Conservation (phyloP, 768 basidiomycete genomes). For the Naganishia randhawae region DNA sequence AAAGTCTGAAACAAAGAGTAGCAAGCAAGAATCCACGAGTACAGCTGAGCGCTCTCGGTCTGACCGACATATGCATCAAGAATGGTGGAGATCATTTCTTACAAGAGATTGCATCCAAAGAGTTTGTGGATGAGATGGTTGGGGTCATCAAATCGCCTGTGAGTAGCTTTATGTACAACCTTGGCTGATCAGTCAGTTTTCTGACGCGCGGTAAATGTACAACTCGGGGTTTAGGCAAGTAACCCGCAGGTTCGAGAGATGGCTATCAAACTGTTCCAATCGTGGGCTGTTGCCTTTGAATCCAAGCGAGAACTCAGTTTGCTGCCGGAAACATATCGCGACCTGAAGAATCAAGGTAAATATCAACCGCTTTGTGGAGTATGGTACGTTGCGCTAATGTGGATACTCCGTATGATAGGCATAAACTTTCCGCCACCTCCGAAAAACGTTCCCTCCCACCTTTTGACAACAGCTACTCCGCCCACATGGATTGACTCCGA, state of each 20-base stretch:
- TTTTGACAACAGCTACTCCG: slow-evolving; percentile 53
- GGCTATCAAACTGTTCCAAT: slow-evolving; percentile 77
- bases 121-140: slow-evolving; percentile 89
- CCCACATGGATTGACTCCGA: slow-evolving; percentile 98
- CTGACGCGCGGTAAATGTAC: neutral
- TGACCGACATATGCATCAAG: slow-evolving; percentile 90
- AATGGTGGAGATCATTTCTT: slow-evolving; percentile 94
- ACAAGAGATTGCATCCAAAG: slow-evolving; percentile 73
- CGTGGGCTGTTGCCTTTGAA: slow-evolving; percentile 88
- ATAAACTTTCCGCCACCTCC: slow-evolving; percentile 44
- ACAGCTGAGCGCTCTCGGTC: slow-evolving; percentile 77
- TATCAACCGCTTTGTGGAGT: slow-evolving; percentile 53
- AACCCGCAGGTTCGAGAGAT: slow-evolving; percentile 78
- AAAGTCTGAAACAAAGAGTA: slow-evolving; percentile 76
- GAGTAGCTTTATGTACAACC: slow-evolving; percentile 24
- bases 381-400: slow-evolving; percentile 41
- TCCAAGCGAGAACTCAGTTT: slow-evolving; percentile 70
- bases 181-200: neutral
- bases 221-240: slow-evolving; percentile 50
- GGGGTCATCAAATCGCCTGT: slow-evolving; percentile 75
- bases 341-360: slow-evolving; percentile 70
- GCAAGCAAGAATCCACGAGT: slow-evolving; percentile 96
- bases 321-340: slow-evolving; percentile 74
- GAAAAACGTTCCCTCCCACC: slow-evolving; percentile 34
- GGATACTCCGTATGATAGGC: slow-evolving; percentile 51